Conservation (phyloP, 1,139 yeast genomes). For the Pichia sp. region DNA sequence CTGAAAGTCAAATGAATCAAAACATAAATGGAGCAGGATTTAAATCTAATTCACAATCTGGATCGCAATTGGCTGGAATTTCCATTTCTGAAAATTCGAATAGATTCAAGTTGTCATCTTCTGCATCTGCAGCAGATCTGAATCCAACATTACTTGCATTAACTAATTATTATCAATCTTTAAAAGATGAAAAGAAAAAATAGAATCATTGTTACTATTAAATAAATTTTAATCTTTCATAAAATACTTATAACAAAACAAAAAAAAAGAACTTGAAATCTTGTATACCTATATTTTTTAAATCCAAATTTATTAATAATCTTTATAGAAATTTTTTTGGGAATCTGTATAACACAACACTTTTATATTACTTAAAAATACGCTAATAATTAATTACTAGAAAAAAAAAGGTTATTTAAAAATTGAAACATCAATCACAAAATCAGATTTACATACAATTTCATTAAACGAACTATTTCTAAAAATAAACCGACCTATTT, state of each 20-base stretch:
- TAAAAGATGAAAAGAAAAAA: constrained; percentile 7
- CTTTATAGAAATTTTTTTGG: too few species aligned
- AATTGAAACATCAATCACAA: constrained; percentile 21
- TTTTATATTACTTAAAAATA: not conserved
- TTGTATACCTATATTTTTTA: too few species aligned
- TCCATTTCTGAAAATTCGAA: constrained; percentile 24
- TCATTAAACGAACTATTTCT: constrained; percentile 29
- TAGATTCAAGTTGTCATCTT: constrained; percentile 26
- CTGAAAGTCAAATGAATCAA: constrained; percentile 17
- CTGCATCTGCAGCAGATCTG: constrained; percentile 22
- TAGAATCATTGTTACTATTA: not conserved
- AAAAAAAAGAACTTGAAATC: too few species aligned
- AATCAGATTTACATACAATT: constrained; percentile 23
- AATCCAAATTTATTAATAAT: too few species aligned
- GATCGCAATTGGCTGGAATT: constrained; percentile 6
- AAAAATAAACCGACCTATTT: constrained; percentile 32
- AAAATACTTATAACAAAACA: too few species aligned
- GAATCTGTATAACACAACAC: too few species aligned
- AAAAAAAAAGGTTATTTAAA: not conserved
- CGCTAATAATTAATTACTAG: not conserved
- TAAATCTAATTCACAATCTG: too few species aligned
- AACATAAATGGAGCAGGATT: too few species aligned
- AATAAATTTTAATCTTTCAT: too few species aligned
- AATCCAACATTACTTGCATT: constrained; percentile 26
- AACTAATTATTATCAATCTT: constrained; percentile 15